Evolutionary conservation across 176 grass and related monocot species (phyloP), one percentile per base, ranked within the genome.

Genomic region (Raddia guianensis): DNA sequence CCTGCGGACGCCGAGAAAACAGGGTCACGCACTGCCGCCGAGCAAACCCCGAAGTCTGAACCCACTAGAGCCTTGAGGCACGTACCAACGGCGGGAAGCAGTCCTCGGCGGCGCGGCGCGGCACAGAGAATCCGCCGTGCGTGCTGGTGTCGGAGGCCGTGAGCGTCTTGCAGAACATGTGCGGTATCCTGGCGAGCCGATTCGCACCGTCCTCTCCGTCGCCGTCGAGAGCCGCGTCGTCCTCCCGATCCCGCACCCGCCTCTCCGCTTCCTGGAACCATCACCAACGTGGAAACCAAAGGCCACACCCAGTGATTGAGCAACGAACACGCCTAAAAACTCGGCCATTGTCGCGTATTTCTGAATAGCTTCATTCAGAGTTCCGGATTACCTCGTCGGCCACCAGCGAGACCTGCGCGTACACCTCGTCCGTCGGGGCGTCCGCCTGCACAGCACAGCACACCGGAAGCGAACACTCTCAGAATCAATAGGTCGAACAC

Each of bases 161-260:
- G 47, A 97, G 85, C 49, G 91, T 97, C 89, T 97, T 94, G 87
- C 94, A 97, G 86, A 97, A 97, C 94, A 97, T 97, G 58, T 97
- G 94, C 37, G 91, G 89, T 11, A 90, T 88, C 68, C 83, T 76
- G 0, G 87, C 79, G n/a, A 68, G 73, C 73, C 72, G 84, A 79
- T 27, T 91, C 61, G 58, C 46, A 42, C 9, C 66, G 14, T 84
- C 77, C 18, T 86, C 88, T 47, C 59, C 62, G 34, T 65, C 89
- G 35, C 69, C 87, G 33, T 60, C 87, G 51, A 83, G 81, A 5
- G 50, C 52, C 10, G 63, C 87, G n/a, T 87, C 76, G 13, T 61
- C 37, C 21, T 80, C 74, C 40, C 83, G 59, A 3, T 83, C 87
- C 13, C 74, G 83, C 52, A 85, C 8, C 27, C 43, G 77, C 49